Percentiles rank a stretch among this genome's conserved stretches.
These are phyloP conservation scores for Dactylella cylindrospora DNA, from an alignment of 2,329 filamentous ascomycete genomes.

Conservation along the genomic window DNA sequence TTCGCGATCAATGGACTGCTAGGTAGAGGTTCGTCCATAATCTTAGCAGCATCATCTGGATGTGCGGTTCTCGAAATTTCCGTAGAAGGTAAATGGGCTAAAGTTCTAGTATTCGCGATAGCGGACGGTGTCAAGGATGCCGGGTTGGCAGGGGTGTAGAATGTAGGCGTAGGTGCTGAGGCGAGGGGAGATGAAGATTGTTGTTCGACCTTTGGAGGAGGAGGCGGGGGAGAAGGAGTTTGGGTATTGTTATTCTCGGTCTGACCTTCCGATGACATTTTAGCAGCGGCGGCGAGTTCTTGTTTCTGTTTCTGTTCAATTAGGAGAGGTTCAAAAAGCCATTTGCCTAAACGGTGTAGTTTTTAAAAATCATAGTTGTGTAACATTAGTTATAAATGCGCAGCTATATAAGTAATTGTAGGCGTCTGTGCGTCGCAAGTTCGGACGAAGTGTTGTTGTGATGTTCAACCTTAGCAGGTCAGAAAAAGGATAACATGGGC, in stretches of 20 bases:
- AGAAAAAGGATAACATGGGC: conserved; percentile 13
- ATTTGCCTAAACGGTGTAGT: conserved; percentile 24
- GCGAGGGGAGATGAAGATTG: too few relatives aligned
- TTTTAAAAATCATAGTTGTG: not conserved
- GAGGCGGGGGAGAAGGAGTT: not conserved
- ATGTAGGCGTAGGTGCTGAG: conserved; percentile 2
- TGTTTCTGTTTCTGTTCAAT: conserved; percentile 21
- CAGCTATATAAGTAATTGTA: not conserved
- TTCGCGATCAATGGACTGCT: conserved; percentile 36
- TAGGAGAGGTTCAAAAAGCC: conserved; percentile 30
- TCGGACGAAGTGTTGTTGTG: conserved; percentile 37
- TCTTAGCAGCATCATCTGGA: conserved; percentile 40
- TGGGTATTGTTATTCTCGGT: conserved; percentile 12
- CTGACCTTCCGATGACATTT: conserved; percentile 1
- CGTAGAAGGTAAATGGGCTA: conserved; percentile 34
- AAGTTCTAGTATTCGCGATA: conserved; percentile 37
- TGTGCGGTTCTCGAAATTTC: conserved; percentile 38
- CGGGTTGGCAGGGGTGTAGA: not conserved
- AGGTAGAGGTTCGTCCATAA: conserved; percentile 41
- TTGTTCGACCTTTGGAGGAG: conserved; percentile 3
- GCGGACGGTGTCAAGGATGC: conserved; percentile 22
- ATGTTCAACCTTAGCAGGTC: too few relatives aligned
- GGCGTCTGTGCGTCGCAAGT: conserved; percentile 22
- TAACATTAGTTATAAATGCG: conserved; percentile 9
- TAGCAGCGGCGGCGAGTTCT: conserved; percentile 1